Evolutionary conservation across 1,284 basidiomycete species (phyloP), one percentile per base, ranked within the genome.

Genomic region (Puccinia polysora): DNA sequence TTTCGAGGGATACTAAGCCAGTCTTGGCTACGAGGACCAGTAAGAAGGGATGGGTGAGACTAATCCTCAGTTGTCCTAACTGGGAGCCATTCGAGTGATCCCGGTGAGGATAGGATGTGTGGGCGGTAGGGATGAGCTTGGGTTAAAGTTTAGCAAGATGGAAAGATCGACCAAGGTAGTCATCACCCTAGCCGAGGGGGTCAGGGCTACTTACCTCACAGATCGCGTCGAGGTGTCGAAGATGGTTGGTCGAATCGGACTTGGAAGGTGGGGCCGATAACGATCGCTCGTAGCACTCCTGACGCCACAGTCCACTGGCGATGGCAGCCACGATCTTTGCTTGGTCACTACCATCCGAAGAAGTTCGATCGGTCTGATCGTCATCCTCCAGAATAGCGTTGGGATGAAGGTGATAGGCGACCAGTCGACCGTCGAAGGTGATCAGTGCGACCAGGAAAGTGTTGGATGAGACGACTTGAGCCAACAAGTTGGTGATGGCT

Each of bases 401-500:
- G 1, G 60, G 60, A 63, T 63, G 60, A 18, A 63, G 32, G 25
- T 59, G 32, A 30, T 45, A 69, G 30, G 55, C 65, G 20, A 69
- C 52, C 6, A 69, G 36, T 28, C 40, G 36, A 32, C 65, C 65
- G 43, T 69, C 55, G 43, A 55, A 43, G 20, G 65, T 69, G 10
- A 56, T 59, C 2, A 69, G 45, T 20, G 52, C 23, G n/a, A 55
- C 55, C 10, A 69, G 55, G 47, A 30, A 56, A 18, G 65, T 69
- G 10, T 20, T 28, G 4, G 65, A 43, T 2, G 52, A 47, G 14
- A 55, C 55, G 4, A 69, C 65, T 50, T 69, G 65, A 10, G 28
- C 38, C 15, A 69, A 47, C 43, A 69, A 69, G 40, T 43, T 59
- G 23, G 65, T 69, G 18, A 47, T 69, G n/a, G 53, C 65, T 58